These are phyloP conservation scores for Diaporthe longicolla DNA, from an alignment of 2,329 filamentous ascomycete species.

Conservation along the genomic window DNA sequence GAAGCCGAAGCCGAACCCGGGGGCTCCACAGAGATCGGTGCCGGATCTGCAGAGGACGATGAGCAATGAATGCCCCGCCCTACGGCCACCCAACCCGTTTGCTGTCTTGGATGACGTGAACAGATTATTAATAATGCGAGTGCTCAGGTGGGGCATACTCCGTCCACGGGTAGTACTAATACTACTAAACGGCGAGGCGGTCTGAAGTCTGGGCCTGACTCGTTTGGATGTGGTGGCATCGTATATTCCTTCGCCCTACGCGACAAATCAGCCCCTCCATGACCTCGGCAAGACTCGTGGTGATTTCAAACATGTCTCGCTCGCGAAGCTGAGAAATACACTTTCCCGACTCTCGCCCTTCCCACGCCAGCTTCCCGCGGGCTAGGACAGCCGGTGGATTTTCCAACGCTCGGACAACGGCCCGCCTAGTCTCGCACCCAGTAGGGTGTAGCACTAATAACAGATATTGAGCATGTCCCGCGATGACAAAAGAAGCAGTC, in stretches of 20 bases:
- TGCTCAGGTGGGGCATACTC: too few species aligned
- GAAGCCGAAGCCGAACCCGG: constrained; percentile 15
- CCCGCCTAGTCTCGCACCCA: not conserved
- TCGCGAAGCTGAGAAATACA: constrained; percentile 15
- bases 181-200: not conserved
- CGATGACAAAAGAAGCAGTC: not conserved
- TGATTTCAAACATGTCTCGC: constrained; percentile 20
- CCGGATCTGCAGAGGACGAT: constrained; percentile 10
- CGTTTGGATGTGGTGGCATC: not conserved
- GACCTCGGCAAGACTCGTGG: not conserved
- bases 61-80: not conserved
- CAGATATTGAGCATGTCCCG: not conserved
- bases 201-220: constrained; percentile 3
- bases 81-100: not conserved
- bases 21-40: not conserved
- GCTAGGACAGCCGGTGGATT: not conserved
- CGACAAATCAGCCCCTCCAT: not conserved
- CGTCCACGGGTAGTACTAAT: too few species aligned
- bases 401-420: constrained; percentile 2
- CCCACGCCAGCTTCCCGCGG: not conserved
- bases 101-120: not conserved
- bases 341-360: not conserved
- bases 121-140: not conserved
- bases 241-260: not conserved
- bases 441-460: too few species aligned